Percentiles rank a stretch among this genome's conserved stretches.
Evolutionary conservation across 73 alveolate genomes (phyloP).

Genomic region (Tetrahymena malaccensis): DNA sequence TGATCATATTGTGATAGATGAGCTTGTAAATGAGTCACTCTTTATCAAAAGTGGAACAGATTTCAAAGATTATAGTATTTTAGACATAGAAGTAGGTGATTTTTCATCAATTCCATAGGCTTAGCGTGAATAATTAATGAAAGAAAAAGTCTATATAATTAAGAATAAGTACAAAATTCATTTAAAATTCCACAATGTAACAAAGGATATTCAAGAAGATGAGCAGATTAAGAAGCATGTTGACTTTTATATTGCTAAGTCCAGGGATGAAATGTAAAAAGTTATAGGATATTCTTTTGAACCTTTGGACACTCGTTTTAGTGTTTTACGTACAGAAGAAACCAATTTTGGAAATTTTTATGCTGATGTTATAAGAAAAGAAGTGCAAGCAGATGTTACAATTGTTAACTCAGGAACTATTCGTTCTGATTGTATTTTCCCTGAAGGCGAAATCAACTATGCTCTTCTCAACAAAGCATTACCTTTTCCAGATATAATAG

Average conservation of each 20-base stretch:
- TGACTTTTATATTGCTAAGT: not conserved
- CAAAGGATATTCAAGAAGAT: not conserved
- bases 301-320: constrained; percentile 55
- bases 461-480: constrained; percentile 35
- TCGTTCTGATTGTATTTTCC: constrained; percentile 48
- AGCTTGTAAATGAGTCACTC: constrained; percentile 29
- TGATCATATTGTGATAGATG: constrained; percentile 42
- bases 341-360: constrained; percentile 59
- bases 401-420: constrained; percentile 60
- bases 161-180: not conserved
- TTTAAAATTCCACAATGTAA: not conserved
- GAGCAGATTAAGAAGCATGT: not conserved
- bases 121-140: not conserved
- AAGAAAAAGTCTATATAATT: not conserved
- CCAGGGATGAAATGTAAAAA: constrained; percentile 7
- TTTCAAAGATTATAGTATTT: constrained; percentile 41
- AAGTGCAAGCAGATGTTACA: constrained; percentile 48
- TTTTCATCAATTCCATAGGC: not conserved
- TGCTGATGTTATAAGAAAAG: constrained; percentile 57
- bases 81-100: constrained; percentile 12
- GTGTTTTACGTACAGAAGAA: constrained; percentile 36
- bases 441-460: constrained; percentile 52
- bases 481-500: constrained; percentile 55
- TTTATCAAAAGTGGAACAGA: constrained; percentile 52
- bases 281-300: constrained; percentile 41